A percentile compares a stretch with the other conserved stretches of the same genome.
Conservation (phyloP, 2,329 filamentous ascomycete species). For the Penicillium sp. region DNA sequence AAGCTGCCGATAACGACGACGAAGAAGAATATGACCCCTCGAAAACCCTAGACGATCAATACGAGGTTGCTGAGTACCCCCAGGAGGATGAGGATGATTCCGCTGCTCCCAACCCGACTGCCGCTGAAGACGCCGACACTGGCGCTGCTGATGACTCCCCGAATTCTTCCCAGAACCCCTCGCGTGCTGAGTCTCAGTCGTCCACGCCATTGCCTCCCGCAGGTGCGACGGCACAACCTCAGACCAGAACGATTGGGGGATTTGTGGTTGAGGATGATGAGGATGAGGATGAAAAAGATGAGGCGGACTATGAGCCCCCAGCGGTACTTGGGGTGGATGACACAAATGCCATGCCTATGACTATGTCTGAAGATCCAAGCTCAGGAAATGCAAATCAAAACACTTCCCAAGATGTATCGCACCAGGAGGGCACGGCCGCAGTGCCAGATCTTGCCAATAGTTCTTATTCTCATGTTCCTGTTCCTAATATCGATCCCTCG, state of each 20-base stretch:
- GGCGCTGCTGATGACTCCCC: constrained; percentile 27
- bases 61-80: constrained; percentile 33
- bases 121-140: constrained; percentile 27
- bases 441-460: constrained; percentile 52
- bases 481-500: constrained; percentile 44
- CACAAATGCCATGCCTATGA: constrained; percentile 49
- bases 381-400: constrained; percentile 58
- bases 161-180: constrained; percentile 33
- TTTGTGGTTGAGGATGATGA: constrained; percentile 64
- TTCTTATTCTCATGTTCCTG: constrained; percentile 51
- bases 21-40: constrained; percentile 58
- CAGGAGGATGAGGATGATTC: constrained; percentile 26
- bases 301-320: constrained; percentile 55
- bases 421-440: constrained; percentile 53
- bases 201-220: constrained; percentile 31
- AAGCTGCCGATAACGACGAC: constrained; percentile 41
- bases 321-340: constrained; percentile 52
- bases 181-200: constrained; percentile 36
- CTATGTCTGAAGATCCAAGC: constrained; percentile 54
- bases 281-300: constrained; percentile 53
- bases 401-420: constrained; percentile 61
- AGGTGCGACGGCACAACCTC: constrained; percentile 37
- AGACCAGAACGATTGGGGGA: constrained; percentile 58
- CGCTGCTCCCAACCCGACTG: constrained; percentile 21
- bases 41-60: constrained; percentile 47